Evolutionary conservation across 176 grass and related monocot genomes (phyloP).

Genomic region (Aegilops tauschii): DNA sequence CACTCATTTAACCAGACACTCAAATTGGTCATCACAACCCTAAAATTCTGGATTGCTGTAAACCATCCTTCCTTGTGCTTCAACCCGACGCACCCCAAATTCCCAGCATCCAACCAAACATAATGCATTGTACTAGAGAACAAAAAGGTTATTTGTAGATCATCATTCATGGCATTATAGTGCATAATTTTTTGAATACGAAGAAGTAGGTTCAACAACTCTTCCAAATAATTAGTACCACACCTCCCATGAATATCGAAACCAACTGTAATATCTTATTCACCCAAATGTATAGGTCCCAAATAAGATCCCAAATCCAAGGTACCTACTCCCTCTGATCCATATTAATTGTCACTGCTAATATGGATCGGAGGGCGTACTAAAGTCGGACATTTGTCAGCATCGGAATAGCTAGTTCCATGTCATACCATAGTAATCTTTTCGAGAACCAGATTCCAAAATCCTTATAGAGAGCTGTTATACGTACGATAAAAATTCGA

Average conservation of each 20-base stretch:
- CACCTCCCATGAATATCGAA: neutral
- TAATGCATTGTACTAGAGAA: neutral
- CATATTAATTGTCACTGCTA: no score
- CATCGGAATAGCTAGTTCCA: neutral
- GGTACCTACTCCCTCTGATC: neutral
- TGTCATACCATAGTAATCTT: neutral
- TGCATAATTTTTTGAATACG: neutral
- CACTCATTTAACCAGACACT: neutral
- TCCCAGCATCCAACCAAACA: neutral
- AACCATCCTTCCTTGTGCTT: neutral
- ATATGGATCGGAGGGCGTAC: no score
- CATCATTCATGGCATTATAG: neutral
- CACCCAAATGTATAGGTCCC: neutral
- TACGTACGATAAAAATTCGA: no score
- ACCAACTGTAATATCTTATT: neutral
- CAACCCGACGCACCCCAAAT: neutral
- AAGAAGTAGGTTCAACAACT: neutral
- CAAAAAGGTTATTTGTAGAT: neutral
- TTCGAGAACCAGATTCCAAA: neutral
- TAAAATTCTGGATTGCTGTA: neutral
- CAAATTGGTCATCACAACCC: neutral
- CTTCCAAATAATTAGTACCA: neutral
- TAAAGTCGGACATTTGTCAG: constrained; percentile 9
- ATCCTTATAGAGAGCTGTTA: neutral
- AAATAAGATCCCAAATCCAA: neutral